Conservation (phyloP, 2,329 filamentous ascomycete genomes). For the Pseudogymnoascus sp. region DNA sequence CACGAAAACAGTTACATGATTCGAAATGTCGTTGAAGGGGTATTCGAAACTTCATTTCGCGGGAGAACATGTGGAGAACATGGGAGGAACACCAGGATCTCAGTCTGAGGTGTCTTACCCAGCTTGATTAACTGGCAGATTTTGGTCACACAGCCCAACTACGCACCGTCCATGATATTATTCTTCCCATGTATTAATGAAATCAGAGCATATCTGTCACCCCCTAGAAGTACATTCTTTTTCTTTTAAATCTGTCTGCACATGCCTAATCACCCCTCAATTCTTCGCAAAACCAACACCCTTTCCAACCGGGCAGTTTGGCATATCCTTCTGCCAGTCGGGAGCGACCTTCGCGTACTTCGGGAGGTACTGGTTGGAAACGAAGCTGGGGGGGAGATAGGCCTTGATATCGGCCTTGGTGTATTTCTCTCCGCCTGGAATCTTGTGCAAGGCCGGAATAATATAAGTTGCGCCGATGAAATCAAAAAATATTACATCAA, state of each 20-base stretch:
- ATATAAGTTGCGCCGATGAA: slow-evolving; percentile 62
- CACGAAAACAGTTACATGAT: neutral
- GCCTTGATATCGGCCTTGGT: slow-evolving; percentile 24
- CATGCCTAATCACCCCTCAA: neutral
- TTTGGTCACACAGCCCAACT: neutral
- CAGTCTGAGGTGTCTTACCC: neutral
- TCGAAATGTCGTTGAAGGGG: neutral
- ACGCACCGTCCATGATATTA: neutral
- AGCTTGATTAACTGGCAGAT: neutral
- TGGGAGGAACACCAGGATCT: neutral
- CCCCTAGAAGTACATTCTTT: neutral
- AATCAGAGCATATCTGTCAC: neutral
- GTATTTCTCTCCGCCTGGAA: slow-evolving; percentile 25
- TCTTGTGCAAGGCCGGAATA: slow-evolving; percentile 55
- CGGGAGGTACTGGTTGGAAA: slow-evolving; percentile 27
- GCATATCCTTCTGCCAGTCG: slow-evolving; percentile 24
- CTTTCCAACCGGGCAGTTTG: slow-evolving; percentile 24
- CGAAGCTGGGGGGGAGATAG: slow-evolving; percentile 26
- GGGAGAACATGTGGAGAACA: too few relatives aligned
- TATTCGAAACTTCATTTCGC: neutral
- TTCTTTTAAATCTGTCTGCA: neutral
- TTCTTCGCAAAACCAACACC: slow-evolving; percentile 19
- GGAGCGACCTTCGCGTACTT: slow-evolving; percentile 26
- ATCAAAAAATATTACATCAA: slow-evolving; percentile 86
- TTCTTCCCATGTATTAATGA: neutral